Base-by-base conservation (phyloP, 805 yeast genomes). In the Saccharomycopsis selenospora region DNA sequence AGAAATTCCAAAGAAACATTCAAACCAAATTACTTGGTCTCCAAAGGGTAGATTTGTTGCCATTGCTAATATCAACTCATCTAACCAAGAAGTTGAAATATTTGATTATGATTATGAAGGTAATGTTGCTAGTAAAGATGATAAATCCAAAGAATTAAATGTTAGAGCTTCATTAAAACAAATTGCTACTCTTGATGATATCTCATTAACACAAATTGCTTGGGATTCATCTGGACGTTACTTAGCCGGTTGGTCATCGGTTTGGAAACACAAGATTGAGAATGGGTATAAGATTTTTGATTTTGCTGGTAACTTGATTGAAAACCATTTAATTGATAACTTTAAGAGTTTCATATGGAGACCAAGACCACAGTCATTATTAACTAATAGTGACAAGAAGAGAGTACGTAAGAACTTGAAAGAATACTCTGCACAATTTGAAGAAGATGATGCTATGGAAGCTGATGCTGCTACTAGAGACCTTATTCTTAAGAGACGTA, bases 211-310 rank as follows among this genome's bases (percentile, higher is more conserved):
- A 45, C 85, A 84, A 63, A 62, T 89, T 53, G 72, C 80, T 46
- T 93, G 99, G 99, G 99, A 93, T 67, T 91, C 96, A 50, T 83
- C 95, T 45, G 99, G 99, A 58, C 78, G 98, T 68, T 89, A 74
- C 65, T 72, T 91, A 47, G 83, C 91, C 43, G 86, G 84, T 17
- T 85, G 91, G 87, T 87, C 96, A 4, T 84, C 96, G 18, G 65
- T 77, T 40, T 83, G 95, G 87, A 77, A 84, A 57, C 93, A 85
- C 61, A 76, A 81, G 59, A 74, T 85, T 54, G 96, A 87, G 62
- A 88, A 90, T 60, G 99, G 99, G 55, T 93, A 81, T 77, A 86
- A 79, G 65, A 69, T 93, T 55, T 90, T 74, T 69, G 95, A 89
- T 65, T 75, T 86, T 66, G 82, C 85, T 44, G 99, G 99, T 61